Base-by-base conservation (phyloP, 2,329 filamentous ascomycete species). In the Rhynchosporium agropyri region DNA sequence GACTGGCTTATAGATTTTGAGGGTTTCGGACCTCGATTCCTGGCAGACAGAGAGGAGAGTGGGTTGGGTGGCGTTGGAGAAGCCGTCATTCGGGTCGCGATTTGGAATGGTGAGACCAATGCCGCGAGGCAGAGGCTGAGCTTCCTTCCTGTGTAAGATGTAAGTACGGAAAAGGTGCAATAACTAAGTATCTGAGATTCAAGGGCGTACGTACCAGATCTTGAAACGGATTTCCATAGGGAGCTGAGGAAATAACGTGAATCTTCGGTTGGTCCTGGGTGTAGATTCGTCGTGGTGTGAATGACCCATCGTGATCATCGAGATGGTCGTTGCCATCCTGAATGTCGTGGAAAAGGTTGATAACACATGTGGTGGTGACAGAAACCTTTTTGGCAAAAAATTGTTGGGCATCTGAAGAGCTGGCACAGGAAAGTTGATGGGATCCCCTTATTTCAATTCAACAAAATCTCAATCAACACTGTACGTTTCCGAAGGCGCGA, bases 21-120 rank as follows among this genome's bases (percentile, higher is more conserved):
- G 28, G 20, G 51, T 54, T 26, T 54, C 51, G 26, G 51, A 28
- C n/a, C 51, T 54, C 20, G 51, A 54, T 40, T 54, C 51, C n/a
- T 10, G 51, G 28, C 20, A 40, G 9, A 54, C 51, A 42, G n/a
- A 54, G 9, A 54, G 36, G 1, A 54, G 51, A 15, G 29, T 8
- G 9, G 51, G 51, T 20, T 38, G n/a, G 3, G 33, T 6, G 9
- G 36, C 36, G 9, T 10, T 42, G 3, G 51, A 26, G n/a, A 54
- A 28, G 20, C 33, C 38, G 1, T 54, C 4, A 4, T 54, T 20
- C 0, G 33, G 51, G 20, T 8, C 7, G 4, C 28, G 8, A 9
- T 40, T 3, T 3, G 4, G 26, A 20, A 42, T 40, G 4, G 40
- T 29, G 7, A 54, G 10, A 8, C 28, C 20, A 36, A 54, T 8